Evolutionary conservation across 257 asterid genomes (phyloP), one percentile per base, ranked within the genome.

Genomic region (Scutellaria minor): DNA sequence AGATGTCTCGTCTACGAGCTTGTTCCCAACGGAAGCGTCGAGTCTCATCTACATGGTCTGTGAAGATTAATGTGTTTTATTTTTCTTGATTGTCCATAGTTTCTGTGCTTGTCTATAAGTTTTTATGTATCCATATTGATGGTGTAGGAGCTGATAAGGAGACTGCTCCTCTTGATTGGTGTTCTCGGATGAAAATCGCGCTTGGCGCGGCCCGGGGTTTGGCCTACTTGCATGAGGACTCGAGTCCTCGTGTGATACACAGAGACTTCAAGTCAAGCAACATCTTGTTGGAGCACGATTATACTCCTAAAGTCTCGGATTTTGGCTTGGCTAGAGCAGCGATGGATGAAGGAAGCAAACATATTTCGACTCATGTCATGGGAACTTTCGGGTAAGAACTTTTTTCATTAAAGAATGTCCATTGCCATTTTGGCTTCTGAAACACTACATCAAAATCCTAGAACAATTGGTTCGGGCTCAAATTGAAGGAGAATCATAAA

Each of bases 221-320:
- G 84, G 95, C 99, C 2, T 94, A 91, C 78, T 75, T 91, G 68
- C 99, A 94, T 27, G 99, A 94, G 84, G 97, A 94, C 74, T 94
- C 99, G 5, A 94, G 91, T 78, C 99, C 99, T 40, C 90, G 96
- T 58, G 99, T 94, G 55, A 94, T 94, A 70, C 99, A 94, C 65
- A 70, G 99, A 72, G 99, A 94, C 83, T 94, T 91, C 90, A 94
- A 94, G 84, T 78, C 99, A 0, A 91, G 99, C 84, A 94, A 94
- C 75, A 87, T 94, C 70, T 81, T 94, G 75, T 74, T 94, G 71
- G 97, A 94, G 75, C 75, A 91, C 48, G 97, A 94, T 62, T 94
- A 73, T 42, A 88, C 97, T 4, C 93, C 99, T 72, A 89, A 91
- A 79, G 97, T 94, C 53, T 94, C 99, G 0, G 99, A 94, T 76